phyloP scores from a whole-genome alignment of 2,329 filamentous ascomycete genomes.

The Thielaviopsis populi region DNA sequence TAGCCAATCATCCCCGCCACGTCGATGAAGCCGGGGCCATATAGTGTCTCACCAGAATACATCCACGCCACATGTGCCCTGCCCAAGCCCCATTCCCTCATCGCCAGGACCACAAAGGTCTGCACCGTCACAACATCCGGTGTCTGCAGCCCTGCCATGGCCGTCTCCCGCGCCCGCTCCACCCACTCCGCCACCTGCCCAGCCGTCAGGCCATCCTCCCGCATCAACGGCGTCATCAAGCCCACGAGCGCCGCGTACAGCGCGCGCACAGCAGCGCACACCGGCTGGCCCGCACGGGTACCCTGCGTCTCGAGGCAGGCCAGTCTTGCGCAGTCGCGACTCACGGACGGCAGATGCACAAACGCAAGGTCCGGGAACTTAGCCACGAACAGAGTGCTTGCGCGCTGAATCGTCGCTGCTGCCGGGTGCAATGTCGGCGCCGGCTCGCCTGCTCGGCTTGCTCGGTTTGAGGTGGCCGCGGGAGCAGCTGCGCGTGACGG shows the following conservation, averaged over 20 bases:
- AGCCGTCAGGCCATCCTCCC: background rate
- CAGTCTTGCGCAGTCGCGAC: background rate
- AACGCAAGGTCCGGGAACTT: slow-evolving; percentile 10
- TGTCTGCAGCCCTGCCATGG: background rate
- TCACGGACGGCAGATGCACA: slow-evolving; percentile 6
- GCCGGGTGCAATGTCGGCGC: background rate
- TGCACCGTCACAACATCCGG: slow-evolving; percentile 4
- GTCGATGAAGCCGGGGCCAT: no score
- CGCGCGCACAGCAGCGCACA: background rate
- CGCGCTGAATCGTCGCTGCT: slow-evolving; percentile 8
- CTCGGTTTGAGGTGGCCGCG: background rate
- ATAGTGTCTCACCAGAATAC: slow-evolving; percentile 4
- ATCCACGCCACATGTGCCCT: slow-evolving; percentile 6
- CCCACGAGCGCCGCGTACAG: slow-evolving; percentile 2
- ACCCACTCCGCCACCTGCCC: background rate
- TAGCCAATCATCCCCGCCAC: background rate
- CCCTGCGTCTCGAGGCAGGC: background rate
- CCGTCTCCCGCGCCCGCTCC: slow-evolving; percentile 7
- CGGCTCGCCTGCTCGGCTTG: background rate
- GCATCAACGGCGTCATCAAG: slow-evolving; percentile 5
- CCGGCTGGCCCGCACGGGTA: background rate
- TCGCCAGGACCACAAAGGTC: background rate
- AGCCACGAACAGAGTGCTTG: background rate
- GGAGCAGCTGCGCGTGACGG: background rate
- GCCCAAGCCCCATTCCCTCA: slow-evolving; percentile 4